These are phyloP conservation scores for Monascus purpureus DNA, from an alignment of 495 filamentous ascomycete genomes.

Conservation along the genomic window DNA sequence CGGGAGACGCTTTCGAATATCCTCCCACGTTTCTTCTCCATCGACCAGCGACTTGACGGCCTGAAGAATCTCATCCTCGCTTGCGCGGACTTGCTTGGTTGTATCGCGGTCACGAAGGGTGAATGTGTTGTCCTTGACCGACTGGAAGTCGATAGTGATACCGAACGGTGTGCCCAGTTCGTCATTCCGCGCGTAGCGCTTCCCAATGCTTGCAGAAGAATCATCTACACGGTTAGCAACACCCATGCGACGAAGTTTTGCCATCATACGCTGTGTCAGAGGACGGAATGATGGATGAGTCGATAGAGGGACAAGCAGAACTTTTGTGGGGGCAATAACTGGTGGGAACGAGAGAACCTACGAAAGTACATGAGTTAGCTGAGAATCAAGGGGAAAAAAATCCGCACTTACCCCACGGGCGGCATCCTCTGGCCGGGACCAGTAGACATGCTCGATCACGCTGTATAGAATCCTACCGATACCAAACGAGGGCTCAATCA, in stretches of 20 bases:
- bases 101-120: slow-evolving; percentile 56
- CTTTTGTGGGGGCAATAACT: slow-evolving; percentile 52
- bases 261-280: slow-evolving; percentile 33
- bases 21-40: slow-evolving; percentile 51
- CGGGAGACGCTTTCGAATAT: slow-evolving; percentile 45
- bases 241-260: slow-evolving; percentile 41
- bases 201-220: slow-evolving; percentile 54
- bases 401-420: slow-evolving; percentile 44
- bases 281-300: slow-evolving; percentile 43
- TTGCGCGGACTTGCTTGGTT: slow-evolving; percentile 52
- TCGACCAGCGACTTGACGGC: slow-evolving; percentile 47
- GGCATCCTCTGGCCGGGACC: slow-evolving; percentile 50
- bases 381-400: background rate
- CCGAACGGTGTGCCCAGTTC: slow-evolving; percentile 54
- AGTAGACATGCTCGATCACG: slow-evolving; percentile 68
- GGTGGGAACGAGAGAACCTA: slow-evolving; percentile 57
- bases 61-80: slow-evolving; percentile 49
- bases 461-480: slow-evolving; percentile 70
- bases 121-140: slow-evolving; percentile 49
- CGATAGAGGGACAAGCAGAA: slow-evolving; percentile 53
- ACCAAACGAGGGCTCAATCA: slow-evolving; percentile 78
- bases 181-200: slow-evolving; percentile 52
- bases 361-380: slow-evolving; percentile 2
- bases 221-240: slow-evolving; percentile 53
- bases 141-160: slow-evolving; percentile 59